Conservation (phyloP, 306 rosid genomes). For the Vigna mungo region DNA sequence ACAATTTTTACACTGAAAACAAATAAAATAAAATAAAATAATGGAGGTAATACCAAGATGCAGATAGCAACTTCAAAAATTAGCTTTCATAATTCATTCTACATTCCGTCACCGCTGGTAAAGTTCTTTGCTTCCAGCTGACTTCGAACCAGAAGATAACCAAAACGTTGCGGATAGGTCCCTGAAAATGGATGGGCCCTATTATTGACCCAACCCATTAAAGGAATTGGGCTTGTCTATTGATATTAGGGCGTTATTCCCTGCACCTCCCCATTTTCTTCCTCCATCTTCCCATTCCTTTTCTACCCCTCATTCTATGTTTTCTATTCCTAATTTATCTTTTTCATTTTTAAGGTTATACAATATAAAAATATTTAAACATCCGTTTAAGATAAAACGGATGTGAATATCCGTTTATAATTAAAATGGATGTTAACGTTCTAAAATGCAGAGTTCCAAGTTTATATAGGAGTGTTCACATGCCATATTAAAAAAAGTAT, state of each 20-base stretch:
- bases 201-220: background rate
- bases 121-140: background rate
- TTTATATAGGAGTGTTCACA: too few species aligned
- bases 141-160: background rate
- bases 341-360: too few species aligned
- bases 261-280: too few species aligned
- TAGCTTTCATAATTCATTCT: background rate
- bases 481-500: too few species aligned
- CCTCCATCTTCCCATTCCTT: too few species aligned
- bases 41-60: background rate
- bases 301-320: too few species aligned
- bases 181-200: background rate
- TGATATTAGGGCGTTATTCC: background rate
- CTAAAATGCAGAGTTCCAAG: too few species aligned
- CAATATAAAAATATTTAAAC: too few species aligned
- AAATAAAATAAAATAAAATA: background rate
- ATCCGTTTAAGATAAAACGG: too few species aligned
- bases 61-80: slow-evolving; percentile 13
- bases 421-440: too few species aligned
- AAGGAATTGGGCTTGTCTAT: background rate
- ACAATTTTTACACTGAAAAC: background rate
- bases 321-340: too few species aligned
- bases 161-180: background rate
- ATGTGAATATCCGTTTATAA: too few species aligned
- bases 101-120: background rate